Base-by-base conservation (phyloP, 78 protist species). In the Cavenderia fasciculata region DNA sequence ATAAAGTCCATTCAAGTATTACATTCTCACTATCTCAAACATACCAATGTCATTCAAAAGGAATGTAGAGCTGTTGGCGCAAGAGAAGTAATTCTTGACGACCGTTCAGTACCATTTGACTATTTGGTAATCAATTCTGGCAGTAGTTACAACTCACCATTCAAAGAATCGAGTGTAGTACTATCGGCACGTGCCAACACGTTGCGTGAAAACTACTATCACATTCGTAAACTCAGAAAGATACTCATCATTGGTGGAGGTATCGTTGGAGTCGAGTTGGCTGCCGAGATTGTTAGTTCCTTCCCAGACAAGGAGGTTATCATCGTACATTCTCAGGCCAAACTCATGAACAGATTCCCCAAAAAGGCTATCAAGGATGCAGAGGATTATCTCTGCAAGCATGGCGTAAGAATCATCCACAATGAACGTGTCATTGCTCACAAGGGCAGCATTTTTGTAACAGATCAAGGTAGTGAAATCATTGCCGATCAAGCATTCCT, bases 211-310 rank as follows among this genome's bases (percentile, higher is more conserved):
- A 71, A 86, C 43, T 86, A 66, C 54, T 74, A 75, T 33, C 78
- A 86, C 62, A 86, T 86, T 54, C 51, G 86, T 44, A 86, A 86
- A 23, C 62, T 74, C 3, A 86, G 71, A 27, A 63, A 54, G 49
- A 87, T 87, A 2, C 29, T 87, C 11, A 71, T 87, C 2, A 87
- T 87, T 44, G 93, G 93, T 74, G 94, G 94, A 19, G 94, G 94
- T 59, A 90, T 90, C 27, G 94, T 90, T 21, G 94, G 94, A 19
- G 94, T 90, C 0, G 94, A 90, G 19, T 62, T 90, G 10, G 94
- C 94, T 3, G 94, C 90, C 2, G 94, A 90, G 59, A 74, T 90
- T 33, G 94, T 76, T 27, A 72, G 73, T n/a, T 66, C 59, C 54
- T 82, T 90, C 44, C 69, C 59, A 8, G 86, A 85, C 4, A 90